Percentiles rank a stretch among this genome's conserved stretches.
Conservation (phyloP, 1,139 yeast species). For the Kurtzmaniella quercitrusa region DNA sequence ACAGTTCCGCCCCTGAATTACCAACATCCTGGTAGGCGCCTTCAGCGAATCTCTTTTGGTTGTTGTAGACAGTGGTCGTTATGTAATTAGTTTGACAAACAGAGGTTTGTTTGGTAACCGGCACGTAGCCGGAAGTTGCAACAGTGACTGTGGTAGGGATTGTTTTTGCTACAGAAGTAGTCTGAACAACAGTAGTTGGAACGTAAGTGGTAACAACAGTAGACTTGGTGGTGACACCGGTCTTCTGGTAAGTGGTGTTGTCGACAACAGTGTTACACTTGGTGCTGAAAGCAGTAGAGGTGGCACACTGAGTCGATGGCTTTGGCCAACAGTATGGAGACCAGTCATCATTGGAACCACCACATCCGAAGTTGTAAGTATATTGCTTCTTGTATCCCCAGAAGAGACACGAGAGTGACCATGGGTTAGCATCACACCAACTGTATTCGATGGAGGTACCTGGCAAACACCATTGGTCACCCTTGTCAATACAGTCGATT, state of each 20-base stretch:
- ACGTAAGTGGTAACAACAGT: background rate
- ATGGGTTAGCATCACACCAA: slow-evolving; percentile 3
- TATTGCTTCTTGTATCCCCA: slow-evolving; percentile 1
- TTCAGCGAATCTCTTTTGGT: no score
- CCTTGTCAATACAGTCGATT: background rate
- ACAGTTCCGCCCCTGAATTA: no score
- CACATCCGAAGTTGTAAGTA: slow-evolving; percentile 6
- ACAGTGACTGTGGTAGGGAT: background rate
- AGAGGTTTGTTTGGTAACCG: no score
- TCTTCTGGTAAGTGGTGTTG: background rate
- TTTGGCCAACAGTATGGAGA: slow-evolving; percentile 8
- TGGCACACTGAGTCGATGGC: slow-evolving; percentile 3
- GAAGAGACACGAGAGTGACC: background rate
- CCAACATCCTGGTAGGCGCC: no score
- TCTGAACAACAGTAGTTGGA: background rate
- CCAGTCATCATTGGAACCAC: slow-evolving; percentile 4
- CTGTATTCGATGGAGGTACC: slow-evolving; percentile 1
- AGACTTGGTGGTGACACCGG: background rate
- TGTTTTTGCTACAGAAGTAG: background rate
- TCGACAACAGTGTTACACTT: background rate
- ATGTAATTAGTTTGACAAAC: no score
- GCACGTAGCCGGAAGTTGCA: no score
- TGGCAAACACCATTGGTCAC: slow-evolving; percentile 3
- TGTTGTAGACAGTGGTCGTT: no score
- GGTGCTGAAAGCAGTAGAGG: background rate